phyloP scores from a whole-genome alignment of 1,139 yeast species.

The Blastobotrys capitulatus region DNA sequence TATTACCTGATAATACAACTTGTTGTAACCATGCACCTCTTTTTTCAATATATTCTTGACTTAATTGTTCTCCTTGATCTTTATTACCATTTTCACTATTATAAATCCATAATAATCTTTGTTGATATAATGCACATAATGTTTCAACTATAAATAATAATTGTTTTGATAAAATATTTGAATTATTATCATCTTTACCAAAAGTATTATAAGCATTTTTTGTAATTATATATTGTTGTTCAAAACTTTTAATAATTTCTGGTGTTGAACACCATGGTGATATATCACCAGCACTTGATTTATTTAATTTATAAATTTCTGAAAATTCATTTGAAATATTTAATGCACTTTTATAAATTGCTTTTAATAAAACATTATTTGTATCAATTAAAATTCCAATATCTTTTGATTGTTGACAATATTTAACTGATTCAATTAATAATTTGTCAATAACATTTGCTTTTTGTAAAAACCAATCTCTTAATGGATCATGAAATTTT shows the following conservation, averaged over 20 bases:
- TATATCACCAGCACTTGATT: conserved; percentile 15
- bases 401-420: conserved; percentile 11
- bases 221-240: conserved; percentile 23
- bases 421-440: conserved; percentile 16
- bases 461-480: conserved; percentile 26
- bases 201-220: conserved; percentile 15
- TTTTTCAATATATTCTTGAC: conserved; percentile 24
- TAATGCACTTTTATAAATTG: conserved; percentile 27
- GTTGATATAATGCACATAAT: conserved; percentile 29
- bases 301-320: conserved; percentile 20
- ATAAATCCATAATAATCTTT: conserved; percentile 25
- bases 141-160: conserved; percentile 29
- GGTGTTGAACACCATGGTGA: conserved; percentile 33
- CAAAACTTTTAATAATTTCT: conserved; percentile 24
- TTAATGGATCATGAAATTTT: conserved; percentile 18
- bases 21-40: conserved; percentile 50
- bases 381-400: conserved; percentile 23
- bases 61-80: conserved; percentile 19
- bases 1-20: conserved; percentile 44
- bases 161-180: conserved; percentile 19
- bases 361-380: conserved; percentile 26
- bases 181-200: conserved; percentile 15
- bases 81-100: conserved; percentile 10
- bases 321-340: conserved; percentile 20
- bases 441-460: conserved; percentile 17